phyloP scores from a whole-genome alignment of 1,139 yeast species.

The Saccharomyces hybrid region DNA sequence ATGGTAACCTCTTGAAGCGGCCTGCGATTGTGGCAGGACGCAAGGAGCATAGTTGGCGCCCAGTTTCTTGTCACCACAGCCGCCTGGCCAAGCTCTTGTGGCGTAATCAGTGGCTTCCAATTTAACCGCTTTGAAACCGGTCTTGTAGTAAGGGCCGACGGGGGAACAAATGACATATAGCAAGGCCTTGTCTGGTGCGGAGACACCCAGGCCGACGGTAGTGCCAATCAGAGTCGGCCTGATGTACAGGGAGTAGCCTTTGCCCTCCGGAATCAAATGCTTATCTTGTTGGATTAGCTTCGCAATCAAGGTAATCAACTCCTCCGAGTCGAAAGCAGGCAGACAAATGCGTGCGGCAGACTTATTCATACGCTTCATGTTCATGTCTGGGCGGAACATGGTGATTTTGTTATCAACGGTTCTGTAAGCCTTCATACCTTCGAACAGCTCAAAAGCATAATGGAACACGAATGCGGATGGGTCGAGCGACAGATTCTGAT shows the following conservation, averaged over 20 bases:
- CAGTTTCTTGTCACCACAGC: constrained; percentile 88
- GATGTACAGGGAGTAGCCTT: constrained; percentile 84
- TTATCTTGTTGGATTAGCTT: constrained; percentile 67
- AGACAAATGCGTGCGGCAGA: constrained; percentile 82
- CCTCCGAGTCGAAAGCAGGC: constrained; percentile 75
- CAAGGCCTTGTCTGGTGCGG: constrained; percentile 70
- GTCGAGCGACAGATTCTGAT: constrained; percentile 64
- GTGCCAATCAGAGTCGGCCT: constrained; percentile 96
- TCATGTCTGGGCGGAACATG: constrained; percentile 83
- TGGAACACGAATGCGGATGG: constrained; percentile 89
- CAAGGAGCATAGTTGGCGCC: constrained; percentile 98
- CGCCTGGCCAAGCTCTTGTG: constrained; percentile 99
- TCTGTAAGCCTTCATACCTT: constrained; percentile 92
- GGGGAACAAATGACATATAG: constrained; percentile 86
- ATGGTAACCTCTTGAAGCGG: constrained; percentile 82
- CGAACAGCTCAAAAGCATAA: constrained; percentile 90
- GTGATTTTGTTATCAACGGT: constrained; percentile 62
- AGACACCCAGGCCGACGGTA: constrained; percentile 75
- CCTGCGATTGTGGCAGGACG: constrained; percentile 78
- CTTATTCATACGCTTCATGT: constrained; percentile 84
- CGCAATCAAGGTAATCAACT: constrained; percentile 64
- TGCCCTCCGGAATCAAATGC: constrained; percentile 70
- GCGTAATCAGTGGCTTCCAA: constrained; percentile 93
- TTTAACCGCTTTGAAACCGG: constrained; percentile 90
- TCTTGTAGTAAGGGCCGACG: constrained; percentile 84